Conservation (phyloP, 164 flowering plant species). For the Brasenia schreberi region DNA sequence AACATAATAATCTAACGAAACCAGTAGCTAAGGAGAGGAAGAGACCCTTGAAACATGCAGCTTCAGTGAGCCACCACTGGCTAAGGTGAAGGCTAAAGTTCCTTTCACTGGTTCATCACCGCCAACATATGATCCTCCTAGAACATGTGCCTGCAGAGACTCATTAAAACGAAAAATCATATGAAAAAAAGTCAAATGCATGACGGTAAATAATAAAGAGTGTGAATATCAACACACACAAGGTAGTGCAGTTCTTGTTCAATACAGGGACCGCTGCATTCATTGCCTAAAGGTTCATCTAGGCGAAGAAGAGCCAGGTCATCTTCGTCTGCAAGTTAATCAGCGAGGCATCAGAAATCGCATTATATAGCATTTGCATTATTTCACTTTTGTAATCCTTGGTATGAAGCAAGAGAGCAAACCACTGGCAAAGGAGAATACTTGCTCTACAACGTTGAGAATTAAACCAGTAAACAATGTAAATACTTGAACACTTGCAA, state of each 20-base stretch:
- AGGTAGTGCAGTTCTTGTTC: slow-evolving; percentile 47
- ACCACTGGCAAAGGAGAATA: too few species aligned
- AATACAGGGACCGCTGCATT: slow-evolving; percentile 18
- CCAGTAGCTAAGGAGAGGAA: background rate
- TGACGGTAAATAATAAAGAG: background rate
- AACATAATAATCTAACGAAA: too few species aligned
- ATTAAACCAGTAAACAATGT: background rate
- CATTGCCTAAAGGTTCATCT: slow-evolving; percentile 25
- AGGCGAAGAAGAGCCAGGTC: slow-evolving; percentile 42
- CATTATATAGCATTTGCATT: background rate
- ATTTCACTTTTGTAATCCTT: too few species aligned
- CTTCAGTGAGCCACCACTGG: slow-evolving; percentile 33
- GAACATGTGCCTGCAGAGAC: slow-evolving; percentile 52
- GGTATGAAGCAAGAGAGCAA: too few species aligned
- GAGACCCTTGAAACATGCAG: slow-evolving; percentile 71
- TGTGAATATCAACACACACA: slow-evolving; percentile 29
- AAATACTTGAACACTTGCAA: background rate
- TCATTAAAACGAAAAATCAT: background rate
- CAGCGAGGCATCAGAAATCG: background rate
- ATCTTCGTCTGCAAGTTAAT: slow-evolving; percentile 38
- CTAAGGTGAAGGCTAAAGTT: slow-evolving; percentile 37
- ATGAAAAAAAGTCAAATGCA: background rate
- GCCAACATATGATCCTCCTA: slow-evolving; percentile 75
- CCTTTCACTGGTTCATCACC: slow-evolving; percentile 33
- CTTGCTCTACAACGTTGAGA: background rate